These are phyloP conservation scores for Scheffersomyces titani DNA, from an alignment of 1,139 yeast genomes.

Conservation along the genomic window DNA sequence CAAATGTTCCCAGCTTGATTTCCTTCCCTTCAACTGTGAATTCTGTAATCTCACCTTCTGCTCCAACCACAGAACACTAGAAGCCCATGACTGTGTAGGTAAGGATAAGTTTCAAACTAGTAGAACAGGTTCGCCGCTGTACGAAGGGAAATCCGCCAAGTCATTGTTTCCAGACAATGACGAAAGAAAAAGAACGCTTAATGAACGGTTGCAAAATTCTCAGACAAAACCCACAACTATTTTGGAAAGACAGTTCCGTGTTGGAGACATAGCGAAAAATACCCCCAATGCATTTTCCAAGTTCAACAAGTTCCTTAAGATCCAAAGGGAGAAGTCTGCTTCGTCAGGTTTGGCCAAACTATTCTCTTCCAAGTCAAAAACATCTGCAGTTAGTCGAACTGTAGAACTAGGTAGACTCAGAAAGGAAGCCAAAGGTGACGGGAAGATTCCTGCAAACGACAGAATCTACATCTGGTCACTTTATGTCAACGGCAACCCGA, in stretches of 20 bases:
- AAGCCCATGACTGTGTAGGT: constrained; percentile 47
- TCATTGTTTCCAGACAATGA: constrained; percentile 61
- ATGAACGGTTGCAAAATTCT: constrained; percentile 32
- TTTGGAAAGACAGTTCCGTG: constrained; percentile 23
- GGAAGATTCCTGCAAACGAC: constrained; percentile 52
- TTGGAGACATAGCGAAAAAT: constrained; percentile 28
- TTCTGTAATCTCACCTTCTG: constrained; percentile 60
- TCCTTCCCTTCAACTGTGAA: constrained; percentile 67
- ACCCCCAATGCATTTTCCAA: constrained; percentile 44
- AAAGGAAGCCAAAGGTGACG: constrained; percentile 69
- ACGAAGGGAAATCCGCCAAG: constrained; percentile 25
- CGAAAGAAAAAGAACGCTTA: constrained; percentile 37
- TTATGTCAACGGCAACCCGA: constrained; percentile 40
- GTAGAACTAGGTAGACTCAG: constrained; percentile 38
- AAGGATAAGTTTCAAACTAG: constrained; percentile 12
- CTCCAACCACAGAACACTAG: constrained; percentile 53
- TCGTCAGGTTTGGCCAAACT: constrained; percentile 12
- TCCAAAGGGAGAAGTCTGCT: constrained; percentile 22
- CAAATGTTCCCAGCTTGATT: constrained; percentile 64
- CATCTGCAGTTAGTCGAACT: constrained; percentile 14
- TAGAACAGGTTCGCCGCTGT: constrained; percentile 9
- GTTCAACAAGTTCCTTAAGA: constrained; percentile 44
- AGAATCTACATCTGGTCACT: constrained; percentile 65
- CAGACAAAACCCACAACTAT: constrained; percentile 29
- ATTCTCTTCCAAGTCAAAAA: constrained; percentile 8